Conservation (phyloP, 75 land plant genomes). For the Cunninghamia lanceolata region DNA sequence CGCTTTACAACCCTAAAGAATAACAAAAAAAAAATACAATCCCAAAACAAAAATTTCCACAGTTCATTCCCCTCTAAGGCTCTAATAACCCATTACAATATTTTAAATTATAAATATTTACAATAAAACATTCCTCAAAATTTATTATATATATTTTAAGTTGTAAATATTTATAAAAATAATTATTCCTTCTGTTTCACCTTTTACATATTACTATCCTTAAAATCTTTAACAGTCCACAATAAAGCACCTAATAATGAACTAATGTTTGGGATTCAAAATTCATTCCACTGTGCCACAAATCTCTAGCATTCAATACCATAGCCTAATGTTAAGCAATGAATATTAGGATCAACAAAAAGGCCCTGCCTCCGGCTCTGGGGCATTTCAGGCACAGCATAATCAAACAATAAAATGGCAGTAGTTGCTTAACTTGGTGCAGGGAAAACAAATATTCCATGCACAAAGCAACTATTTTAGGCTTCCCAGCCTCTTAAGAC, state of each 20-base stretch:
- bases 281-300: background rate
- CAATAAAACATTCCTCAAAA: too few relatives aligned
- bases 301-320: background rate
- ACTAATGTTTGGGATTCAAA: background rate
- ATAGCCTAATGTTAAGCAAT: background rate
- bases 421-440: background rate
- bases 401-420: background rate
- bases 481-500: constrained; percentile 40
- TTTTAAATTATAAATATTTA: too few relatives aligned
- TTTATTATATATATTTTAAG: too few relatives aligned
- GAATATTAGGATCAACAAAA: background rate
- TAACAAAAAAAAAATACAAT: too few relatives aligned
- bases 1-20: too few relatives aligned
- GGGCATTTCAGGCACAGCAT: background rate
- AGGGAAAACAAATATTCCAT: background rate
- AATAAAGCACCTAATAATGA: background rate
- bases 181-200: background rate
- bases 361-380: too few relatives aligned
- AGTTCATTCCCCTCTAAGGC: too few relatives aligned
- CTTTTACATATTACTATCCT: background rate
- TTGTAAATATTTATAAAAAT: too few relatives aligned
- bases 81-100: too few relatives aligned
- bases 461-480: constrained; percentile 3
- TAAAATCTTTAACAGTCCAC: background rate
- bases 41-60: too few relatives aligned